Conservation (phyloP, 345 rosid genomes). For the Brassica nigra region DNA sequence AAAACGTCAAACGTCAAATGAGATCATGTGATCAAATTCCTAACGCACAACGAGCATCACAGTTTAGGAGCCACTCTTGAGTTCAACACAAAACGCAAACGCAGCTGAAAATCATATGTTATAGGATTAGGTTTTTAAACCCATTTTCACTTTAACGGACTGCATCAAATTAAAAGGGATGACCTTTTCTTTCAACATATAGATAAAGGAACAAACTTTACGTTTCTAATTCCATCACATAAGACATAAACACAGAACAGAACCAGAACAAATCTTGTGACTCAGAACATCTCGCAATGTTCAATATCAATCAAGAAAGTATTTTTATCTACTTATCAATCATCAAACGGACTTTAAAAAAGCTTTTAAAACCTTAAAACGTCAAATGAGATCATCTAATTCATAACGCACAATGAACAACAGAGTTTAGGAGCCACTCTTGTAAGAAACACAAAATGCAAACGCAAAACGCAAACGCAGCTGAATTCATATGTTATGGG, state of each 20-base stretch:
- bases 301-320: too few species aligned
- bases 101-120: not conserved
- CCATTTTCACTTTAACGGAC: not conserved
- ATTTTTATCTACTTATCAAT: too few species aligned
- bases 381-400: too few species aligned
- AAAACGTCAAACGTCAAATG: not conserved
- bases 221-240: not conserved
- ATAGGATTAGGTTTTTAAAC: not conserved
- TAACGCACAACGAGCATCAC: not conserved
- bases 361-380: too few species aligned
- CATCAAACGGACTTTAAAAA: too few species aligned
- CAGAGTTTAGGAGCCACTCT: too few species aligned
- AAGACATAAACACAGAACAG: not conserved
- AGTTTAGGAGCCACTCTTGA: not conserved
- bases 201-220: not conserved
- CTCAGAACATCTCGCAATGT: too few species aligned
- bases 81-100: not conserved
- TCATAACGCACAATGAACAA: too few species aligned
- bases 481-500: too few species aligned
- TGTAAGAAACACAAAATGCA: too few species aligned
- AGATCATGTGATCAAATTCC: not conserved
- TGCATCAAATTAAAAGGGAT: not conserved
- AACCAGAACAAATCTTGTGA: too few species aligned
- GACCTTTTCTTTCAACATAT: not conserved
- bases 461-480: too few species aligned